These are phyloP conservation scores for Xanthoceras sorbifolium DNA, from an alignment of 345 rosid species.

Conservation along the genomic window DNA sequence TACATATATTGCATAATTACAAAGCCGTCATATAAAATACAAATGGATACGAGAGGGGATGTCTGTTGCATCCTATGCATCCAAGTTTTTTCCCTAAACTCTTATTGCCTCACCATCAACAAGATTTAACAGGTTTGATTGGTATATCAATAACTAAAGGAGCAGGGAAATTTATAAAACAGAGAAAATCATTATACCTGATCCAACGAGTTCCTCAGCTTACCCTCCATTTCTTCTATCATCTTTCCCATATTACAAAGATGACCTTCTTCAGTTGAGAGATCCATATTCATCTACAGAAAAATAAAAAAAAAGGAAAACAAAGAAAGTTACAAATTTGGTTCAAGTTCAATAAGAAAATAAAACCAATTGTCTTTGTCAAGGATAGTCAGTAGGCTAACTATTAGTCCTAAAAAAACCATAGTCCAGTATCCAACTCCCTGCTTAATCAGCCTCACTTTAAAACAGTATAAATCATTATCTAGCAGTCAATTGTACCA, in stretches of 20 bases:
- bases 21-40: neutral
- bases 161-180: neutral
- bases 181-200: conserved; percentile 50
- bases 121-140: neutral
- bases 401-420: neutral
- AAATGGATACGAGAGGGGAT: neutral
- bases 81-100: neutral
- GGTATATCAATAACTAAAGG: neutral
- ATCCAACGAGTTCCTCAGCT: conserved; percentile 89
- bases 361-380: neutral
- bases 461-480: neutral
- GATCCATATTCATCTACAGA: conserved; percentile 82
- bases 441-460: neutral
- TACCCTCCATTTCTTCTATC: conserved; percentile 98
- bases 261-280: conserved; percentile 85
- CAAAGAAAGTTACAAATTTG: neutral
- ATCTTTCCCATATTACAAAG: conserved; percentile 96
- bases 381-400: neutral
- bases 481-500: neutral
- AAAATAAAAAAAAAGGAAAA: neutral
- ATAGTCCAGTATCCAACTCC: neutral
- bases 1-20: neutral
- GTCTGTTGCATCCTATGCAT: neutral
- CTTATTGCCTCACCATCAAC: neutral
- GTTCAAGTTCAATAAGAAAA: neutral